Percentiles rank a stretch among this genome's conserved stretches.
Conservation (phyloP, 208 protist species). For the Trypanosoma vivax region DNA sequence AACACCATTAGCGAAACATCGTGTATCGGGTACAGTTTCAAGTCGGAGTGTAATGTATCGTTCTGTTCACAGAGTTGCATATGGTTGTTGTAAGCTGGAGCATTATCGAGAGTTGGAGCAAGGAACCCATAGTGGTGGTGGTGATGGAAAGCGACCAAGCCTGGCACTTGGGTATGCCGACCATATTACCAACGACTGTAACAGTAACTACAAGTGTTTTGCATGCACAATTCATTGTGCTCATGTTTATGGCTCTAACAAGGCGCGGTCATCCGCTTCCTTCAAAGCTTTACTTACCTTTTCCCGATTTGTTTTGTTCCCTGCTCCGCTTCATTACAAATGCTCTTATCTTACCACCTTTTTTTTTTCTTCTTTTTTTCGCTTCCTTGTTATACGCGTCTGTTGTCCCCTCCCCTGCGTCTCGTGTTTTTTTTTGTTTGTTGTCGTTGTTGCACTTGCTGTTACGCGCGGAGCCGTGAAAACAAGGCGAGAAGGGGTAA, state of each 20-base stretch:
- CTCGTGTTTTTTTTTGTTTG: neutral
- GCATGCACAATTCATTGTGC: no score
- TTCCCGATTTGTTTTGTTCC: neutral
- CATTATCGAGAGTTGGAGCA: no score
- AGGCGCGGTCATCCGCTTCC: neutral
- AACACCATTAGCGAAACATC: neutral
- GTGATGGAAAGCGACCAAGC: no score
- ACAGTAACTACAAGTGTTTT: no score
- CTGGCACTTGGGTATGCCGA: no score
- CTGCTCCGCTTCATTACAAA: no score
- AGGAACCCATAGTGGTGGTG: no score
- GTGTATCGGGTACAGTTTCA: neutral
- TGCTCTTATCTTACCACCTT: neutral
- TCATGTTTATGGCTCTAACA: no score
- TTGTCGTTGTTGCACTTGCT: neutral
- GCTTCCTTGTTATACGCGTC: neutral
- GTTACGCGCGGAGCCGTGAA: no score
- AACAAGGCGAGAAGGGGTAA: no score
- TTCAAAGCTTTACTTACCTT: neutral
- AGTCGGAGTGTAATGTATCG: neutral
- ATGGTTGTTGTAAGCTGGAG: neutral
- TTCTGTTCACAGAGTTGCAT: neutral
- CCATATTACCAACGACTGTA: no score
- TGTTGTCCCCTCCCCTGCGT: neutral
- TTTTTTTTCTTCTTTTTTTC: constrained; percentile 3